Evolutionary conservation across 306 rosid genomes (phyloP), one percentile per base, ranked within the genome.

Genomic region (Gastrolobium bilobum): DNA sequence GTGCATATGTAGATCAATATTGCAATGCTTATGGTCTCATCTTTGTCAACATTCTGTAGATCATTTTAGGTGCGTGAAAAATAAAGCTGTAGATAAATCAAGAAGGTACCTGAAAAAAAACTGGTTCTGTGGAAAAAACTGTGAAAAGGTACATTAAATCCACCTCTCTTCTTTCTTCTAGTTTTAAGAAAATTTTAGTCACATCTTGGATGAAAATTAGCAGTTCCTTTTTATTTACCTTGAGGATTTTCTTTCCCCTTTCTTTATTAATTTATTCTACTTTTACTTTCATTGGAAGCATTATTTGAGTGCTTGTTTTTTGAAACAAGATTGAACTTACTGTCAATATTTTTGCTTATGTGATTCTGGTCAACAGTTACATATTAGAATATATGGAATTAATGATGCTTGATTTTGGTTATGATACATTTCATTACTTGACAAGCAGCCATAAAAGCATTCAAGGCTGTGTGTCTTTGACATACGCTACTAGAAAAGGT

Each of bases 91-190:
- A 3, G 54, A 64, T 68, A 75, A 54, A 68, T 74, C 82, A n/a
- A 66, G 81, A 81, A 81, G 52, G 57, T 39, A 59, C 83, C 60
- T 10, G 31, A 64, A 71, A 75, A 82, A 33, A 75, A 82, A 33
- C 35, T 91, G 92, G 93, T 92, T 89, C 68, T 94, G 99, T 70
- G 86, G 85, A 79, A 77, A 79, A 78, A 82, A 77, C 58, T 94
- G 99, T 74, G 71, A 81, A 69, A 79, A 82, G 97, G 98, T 94
- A 86, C 34, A 46, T n/a, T 59, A 66, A 79, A 61, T 75, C 44
- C 6, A 38, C 50, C 44, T 48, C 15, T 37, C 54, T 35, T 56
- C 5, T 60, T 65, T 39, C 52, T 66, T 54, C 4, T 15, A 6
- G 4, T 54, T 47, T 5, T 14, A 47, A n/a, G 63, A 47, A 47